Base-by-base conservation (phyloP, 768 basidiomycete genomes). In the Crepidotus variabilis region DNA sequence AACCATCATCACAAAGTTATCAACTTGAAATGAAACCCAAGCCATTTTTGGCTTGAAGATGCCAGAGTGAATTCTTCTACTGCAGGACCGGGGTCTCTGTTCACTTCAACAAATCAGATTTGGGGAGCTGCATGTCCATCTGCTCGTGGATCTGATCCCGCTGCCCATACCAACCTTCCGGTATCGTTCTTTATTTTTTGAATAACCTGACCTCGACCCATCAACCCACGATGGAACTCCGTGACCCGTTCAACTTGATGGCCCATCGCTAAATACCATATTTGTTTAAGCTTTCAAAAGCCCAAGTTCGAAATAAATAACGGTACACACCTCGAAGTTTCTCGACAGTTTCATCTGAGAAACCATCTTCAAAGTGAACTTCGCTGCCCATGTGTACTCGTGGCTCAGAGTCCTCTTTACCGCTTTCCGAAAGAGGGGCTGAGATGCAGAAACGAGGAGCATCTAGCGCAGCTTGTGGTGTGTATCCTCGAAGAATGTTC, bases 371-470 rank as follows among this genome's bases (percentile, higher is more conserved):
- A 55, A 98, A 83, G 71, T 87, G 94, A 6, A 98, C 87, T 60
- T 90, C 87, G 60, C 90, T 88, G 65, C 92, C 91, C 43, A 84
- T 79, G 66, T 89, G 85, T 2, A 86, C 86, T 0, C 85, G 85
- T 22, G 72, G 69, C 8, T 76, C 76, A 8, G 74, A 70, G 28
- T 75, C 69, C 33, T 73, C 72, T 21, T 72, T 75, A 45, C 81
- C 75, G 2, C 80, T 65, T 59, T 88, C 85, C 0, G 91, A 88
- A 55, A 79, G 80, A 22, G 89, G 90, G 16, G 92, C 83, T 13
- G 93, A 94, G 56, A 98, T 98, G 67, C 95, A 98, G 75, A 98
- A 97, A 13, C 96, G 85, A 8, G 95, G 96, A 0, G 94, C 89
- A 71, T 98, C 96, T 35, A 99, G 82, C 13, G 94, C 91, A 2